phyloP scores from a whole-genome alignment of 768 basidiomycete species.

The Rhodotorula babjevae region DNA sequence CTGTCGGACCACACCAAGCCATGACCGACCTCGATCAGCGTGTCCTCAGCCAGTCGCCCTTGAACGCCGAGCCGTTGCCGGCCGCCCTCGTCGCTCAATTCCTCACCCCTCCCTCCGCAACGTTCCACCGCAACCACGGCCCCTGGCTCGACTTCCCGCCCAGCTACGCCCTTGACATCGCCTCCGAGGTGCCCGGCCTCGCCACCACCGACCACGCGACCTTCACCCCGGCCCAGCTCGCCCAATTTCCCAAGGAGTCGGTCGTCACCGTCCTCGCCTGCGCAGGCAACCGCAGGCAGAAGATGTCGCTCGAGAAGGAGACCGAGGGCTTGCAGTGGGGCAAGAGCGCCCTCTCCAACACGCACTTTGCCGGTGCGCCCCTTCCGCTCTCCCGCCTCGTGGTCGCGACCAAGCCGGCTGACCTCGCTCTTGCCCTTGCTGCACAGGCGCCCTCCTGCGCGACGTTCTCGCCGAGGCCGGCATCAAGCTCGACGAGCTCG shows the following conservation, averaged over 20 bases:
- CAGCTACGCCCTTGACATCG: conserved; percentile 24
- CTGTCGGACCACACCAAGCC: no score
- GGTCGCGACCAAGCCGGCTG: not conserved
- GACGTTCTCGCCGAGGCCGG: conserved; percentile 1
- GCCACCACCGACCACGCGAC: not conserved
- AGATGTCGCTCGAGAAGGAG: conserved; percentile 32
- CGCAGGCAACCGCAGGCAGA: conserved; percentile 36
- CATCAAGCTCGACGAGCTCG: not conserved
- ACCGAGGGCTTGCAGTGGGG: conserved; percentile 32
- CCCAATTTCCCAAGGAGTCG: conserved; percentile 31
- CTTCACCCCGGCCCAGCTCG: conserved; percentile 43
- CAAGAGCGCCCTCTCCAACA: conserved; percentile 12
- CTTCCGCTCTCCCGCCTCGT: not conserved
- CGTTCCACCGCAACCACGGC: conserved; percentile 70
- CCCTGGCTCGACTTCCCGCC: conserved; percentile 34
- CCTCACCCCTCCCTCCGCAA: conserved; percentile 60
- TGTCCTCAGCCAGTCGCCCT: conserved; percentile 50
- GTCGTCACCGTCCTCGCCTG: conserved; percentile 58
- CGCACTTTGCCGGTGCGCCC: conserved; percentile 2
- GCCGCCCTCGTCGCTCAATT: conserved; percentile 58
- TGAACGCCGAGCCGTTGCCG: conserved; percentile 65
- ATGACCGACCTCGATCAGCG: not conserved
- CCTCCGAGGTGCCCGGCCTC: not conserved
- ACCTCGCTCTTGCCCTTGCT: no score
- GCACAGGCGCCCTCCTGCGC: conserved; percentile 8